Conservation (phyloP, 2,329 filamentous ascomycete genomes). For the Fusarium nodosum region DNA sequence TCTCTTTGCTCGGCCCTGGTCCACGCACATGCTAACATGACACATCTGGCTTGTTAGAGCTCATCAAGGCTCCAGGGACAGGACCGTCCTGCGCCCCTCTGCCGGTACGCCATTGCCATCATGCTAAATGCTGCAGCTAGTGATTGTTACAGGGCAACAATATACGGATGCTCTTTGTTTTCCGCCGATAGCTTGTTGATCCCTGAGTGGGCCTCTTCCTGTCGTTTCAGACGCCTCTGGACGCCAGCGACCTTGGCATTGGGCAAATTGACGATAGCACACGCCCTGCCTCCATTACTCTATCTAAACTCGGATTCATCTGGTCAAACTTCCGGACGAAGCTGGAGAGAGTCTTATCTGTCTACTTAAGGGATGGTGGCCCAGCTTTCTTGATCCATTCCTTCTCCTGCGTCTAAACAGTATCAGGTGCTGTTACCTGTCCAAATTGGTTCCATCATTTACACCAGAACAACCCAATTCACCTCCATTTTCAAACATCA, state of each 20-base stretch:
- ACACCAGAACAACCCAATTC: slow-evolving; percentile 25
- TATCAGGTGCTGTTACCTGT: slow-evolving; percentile 19
- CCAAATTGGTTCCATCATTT: slow-evolving; percentile 33
- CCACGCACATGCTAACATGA: slow-evolving; percentile 46
- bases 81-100: slow-evolving; percentile 24
- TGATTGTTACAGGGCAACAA: slow-evolving; percentile 44
- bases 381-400: slow-evolving; percentile 36
- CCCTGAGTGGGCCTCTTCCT: slow-evolving; percentile 47
- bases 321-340: slow-evolving; percentile 33
- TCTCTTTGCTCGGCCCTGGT: slow-evolving; percentile 45
- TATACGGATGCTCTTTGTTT: slow-evolving; percentile 42
- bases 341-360: slow-evolving; percentile 42
- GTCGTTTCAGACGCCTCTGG: slow-evolving; percentile 39
- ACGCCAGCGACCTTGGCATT: slow-evolving; percentile 45
- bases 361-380: slow-evolving; percentile 50
- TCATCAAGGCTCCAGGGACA: slow-evolving; percentile 24
- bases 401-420: slow-evolving; percentile 30
- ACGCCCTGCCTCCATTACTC: slow-evolving; percentile 42
- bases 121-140: slow-evolving; percentile 44
- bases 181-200: slow-evolving; percentile 49
- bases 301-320: slow-evolving; percentile 34
- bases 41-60: slow-evolving; percentile 29
- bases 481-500: slow-evolving; percentile 33
- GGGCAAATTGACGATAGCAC: slow-evolving; percentile 43
- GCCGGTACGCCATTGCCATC: slow-evolving; percentile 35